phyloP scores from a whole-genome alignment of 2,329 filamentous ascomycete genomes.

The Phialemoniopsis sp. region DNA sequence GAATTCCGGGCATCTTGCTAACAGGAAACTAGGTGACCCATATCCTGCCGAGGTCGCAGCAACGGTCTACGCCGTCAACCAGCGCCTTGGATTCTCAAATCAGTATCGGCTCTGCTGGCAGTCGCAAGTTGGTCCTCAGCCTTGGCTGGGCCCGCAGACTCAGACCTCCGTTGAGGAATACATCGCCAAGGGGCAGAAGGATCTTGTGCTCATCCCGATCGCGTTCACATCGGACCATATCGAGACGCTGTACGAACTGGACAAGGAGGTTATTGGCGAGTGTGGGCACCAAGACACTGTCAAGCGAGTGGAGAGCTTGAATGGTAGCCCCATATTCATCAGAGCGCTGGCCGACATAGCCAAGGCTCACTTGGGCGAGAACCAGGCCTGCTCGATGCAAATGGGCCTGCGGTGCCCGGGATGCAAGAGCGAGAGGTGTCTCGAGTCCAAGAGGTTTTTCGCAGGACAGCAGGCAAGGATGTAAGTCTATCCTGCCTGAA shows the following conservation, averaged over 20 bases:
- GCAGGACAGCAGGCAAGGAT: constrained; percentile 22
- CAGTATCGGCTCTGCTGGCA: constrained; percentile 96
- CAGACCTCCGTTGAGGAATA: constrained; percentile 83
- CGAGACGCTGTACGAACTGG: constrained; percentile 91
- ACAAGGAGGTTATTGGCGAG: constrained; percentile 91
- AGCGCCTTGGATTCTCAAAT: constrained; percentile 80
- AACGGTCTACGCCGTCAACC: constrained; percentile 96
- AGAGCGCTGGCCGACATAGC: constrained; percentile 84
- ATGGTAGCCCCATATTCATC: constrained; percentile 89
- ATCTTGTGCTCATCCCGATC: constrained; percentile 88
- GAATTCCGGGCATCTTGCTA: constrained; percentile 18
- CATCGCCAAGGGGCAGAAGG: constrained; percentile 84
- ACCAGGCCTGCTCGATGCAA: constrained; percentile 68
- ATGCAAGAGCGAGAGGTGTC: constrained; percentile 84
- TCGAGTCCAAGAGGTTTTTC: constrained; percentile 71
- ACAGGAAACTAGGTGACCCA: constrained; percentile 65
- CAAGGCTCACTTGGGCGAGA: constrained; percentile 69
- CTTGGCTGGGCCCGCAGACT: constrained; percentile 95
- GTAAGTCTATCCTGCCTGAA: neutral
- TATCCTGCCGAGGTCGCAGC: constrained; percentile 95
- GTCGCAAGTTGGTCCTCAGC: constrained; percentile 91
- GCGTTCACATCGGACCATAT: constrained; percentile 99
- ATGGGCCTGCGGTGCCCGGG: constrained; percentile 90
- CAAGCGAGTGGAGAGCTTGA: constrained; percentile 87
- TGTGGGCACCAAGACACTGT: constrained; percentile 73